Base-by-base conservation (phyloP, 805 yeast species). In the Nakazawaea populi region DNA sequence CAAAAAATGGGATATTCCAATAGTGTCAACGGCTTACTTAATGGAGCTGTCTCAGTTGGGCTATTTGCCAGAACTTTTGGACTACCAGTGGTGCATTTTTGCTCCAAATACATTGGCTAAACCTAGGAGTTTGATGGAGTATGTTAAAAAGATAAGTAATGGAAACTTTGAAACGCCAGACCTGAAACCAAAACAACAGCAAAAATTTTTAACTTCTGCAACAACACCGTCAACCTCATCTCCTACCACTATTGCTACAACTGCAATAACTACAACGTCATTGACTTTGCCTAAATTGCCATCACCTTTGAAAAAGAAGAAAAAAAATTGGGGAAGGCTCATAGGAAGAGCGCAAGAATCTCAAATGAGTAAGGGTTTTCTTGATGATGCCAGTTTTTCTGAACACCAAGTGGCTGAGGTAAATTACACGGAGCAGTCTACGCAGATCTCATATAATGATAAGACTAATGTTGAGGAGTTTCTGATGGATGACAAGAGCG, bases 21-120 rank as follows among this genome's bases (percentile, higher is more conserved):
- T 83, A n/a, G 76, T 80, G 0, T 75, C 85, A 0, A 53, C 76
- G 1, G 75, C 79, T 0, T 83, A 71, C 55, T 49, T 83, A 4
- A 81, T 85, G 79, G 80, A 79, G 55, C 63, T 73, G 6, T 58
- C 77, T 32, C 70, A 73, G 47, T 52, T 54, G 5, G 73, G 74
- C 1, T 46, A 49, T 1, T 54, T 61, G 11, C 79, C 80, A 7
- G 71, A 71, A 44, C 56, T 81, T 2, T 58, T 70, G 49, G 76
- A 79, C 51, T 65, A 69, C 28, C 61, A 66, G 37, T 81, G 86
- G 85, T 80, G 87, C 58, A 62, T 82, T 1, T 79, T 69, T 61
- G 80, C 79, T 14, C 82, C 82, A 1, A 67, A 59, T 41, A 46
- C 58, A 12, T 30, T 37, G 38, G 56, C 58, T 12, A 55, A 68